Conservation (phyloP, 345 rosid genomes). For the Rhodomyrtus tomentosa region DNA sequence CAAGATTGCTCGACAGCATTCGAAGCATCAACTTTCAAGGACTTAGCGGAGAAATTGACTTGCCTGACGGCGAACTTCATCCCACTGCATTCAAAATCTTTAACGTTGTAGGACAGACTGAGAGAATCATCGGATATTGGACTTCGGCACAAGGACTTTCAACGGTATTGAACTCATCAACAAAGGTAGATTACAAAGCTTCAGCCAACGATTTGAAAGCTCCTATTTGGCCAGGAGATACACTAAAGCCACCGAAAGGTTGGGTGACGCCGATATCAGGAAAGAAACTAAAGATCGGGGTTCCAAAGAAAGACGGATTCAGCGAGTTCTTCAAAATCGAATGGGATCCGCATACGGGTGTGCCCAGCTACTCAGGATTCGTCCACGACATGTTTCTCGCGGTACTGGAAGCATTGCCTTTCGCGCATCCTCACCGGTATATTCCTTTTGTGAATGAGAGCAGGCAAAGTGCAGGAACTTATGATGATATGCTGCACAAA, state of each 20-base stretch:
- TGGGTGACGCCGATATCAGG: slow-evolving; percentile 8
- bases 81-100: slow-evolving; percentile 1
- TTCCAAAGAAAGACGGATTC: slow-evolving; percentile 9
- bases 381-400: slow-evolving; percentile 7
- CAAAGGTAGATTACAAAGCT: neutral
- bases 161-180: neutral
- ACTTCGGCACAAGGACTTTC: neutral
- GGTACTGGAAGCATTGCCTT: slow-evolving; percentile 5
- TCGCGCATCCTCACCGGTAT: neutral
- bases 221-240: slow-evolving; percentile 15
- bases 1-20: neutral
- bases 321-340: slow-evolving; percentile 6
- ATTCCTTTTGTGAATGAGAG: slow-evolving; percentile 1
- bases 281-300: slow-evolving; percentile 10
- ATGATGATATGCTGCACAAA: neutral
- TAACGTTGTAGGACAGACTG: neutral
- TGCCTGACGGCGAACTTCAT: neutral
- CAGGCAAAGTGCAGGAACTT: slow-evolving; percentile 1
- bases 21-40: neutral
- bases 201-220: neutral
- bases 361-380: slow-evolving; percentile 2
- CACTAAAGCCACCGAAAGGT: slow-evolving; percentile 2
- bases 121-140: slow-evolving; percentile 6
- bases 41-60: neutral
- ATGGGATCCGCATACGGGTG: neutral